Evolutionary conservation across 1,139 yeast species (phyloP), one percentile per base, ranked within the genome.

Genomic region (Chernovozyma aurita): DNA sequence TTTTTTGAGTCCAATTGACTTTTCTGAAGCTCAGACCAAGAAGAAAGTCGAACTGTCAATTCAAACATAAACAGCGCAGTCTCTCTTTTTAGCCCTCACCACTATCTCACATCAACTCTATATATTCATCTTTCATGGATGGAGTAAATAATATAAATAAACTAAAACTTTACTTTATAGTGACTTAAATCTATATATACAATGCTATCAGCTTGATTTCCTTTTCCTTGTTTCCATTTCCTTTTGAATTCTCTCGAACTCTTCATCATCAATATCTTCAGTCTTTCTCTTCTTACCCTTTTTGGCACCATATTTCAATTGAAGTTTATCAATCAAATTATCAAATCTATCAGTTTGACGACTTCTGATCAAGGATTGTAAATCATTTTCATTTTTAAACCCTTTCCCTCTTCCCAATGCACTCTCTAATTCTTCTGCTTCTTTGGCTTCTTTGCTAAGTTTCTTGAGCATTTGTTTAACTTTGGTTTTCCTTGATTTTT

Each of bases 371-470:
- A 80, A 50, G 28, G 70, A 66, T 32, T 66, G 64, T 38, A 81
- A 61, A 36, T 76, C 80, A 31, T 54, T 61, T 38, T 72, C 76
- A 9, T 55, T 61, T 26, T 40, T 46, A 30, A 47, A 45, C 16
- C 52, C 43, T 31, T 59, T 58, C n/a, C n/a, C n/a, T n/a, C n/a
- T n/a, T 26, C 63, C 56, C 26, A 82, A 58, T 46, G 69, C 65
- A 42, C 65, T 62, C 43, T 80, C 76, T 47, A 79, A 59, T 45
- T 70, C 73, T 41, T 75, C 83, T 0, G 94, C 95, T 49, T 83
- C 86, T 40, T 68, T 63, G 4, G 86, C 85, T 50, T 83, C 92
- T 46, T 66, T 70, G 16, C 71, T 70, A 33, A 78, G 62, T 36
- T 65, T 65, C 41, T 67, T 70, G 43, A 66, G 48, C 55, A 67